Evolutionary conservation across 352 stramenopile species (phyloP).

Genomic region (Phytopythium montanum): DNA sequence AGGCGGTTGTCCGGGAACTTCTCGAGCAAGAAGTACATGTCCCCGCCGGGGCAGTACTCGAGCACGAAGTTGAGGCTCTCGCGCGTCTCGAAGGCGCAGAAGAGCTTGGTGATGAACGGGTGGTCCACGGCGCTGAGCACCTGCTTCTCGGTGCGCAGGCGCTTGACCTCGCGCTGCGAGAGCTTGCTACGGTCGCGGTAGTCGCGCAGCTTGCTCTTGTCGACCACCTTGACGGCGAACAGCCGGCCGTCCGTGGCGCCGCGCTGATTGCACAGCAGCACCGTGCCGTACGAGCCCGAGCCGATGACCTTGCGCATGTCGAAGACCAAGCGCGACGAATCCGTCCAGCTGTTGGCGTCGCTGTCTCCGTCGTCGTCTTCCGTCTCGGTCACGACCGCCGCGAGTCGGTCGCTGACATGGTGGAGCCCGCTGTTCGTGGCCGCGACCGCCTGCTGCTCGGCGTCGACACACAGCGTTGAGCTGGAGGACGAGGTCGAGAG

Average conservation of each 20-base stretch:
- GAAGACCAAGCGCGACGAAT: constrained; percentile 40
- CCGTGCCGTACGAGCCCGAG: constrained; percentile 72
- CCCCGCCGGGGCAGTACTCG: constrained; percentile 97
- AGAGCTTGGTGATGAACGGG: constrained; percentile 97
- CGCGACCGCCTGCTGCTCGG: constrained; percentile 13
- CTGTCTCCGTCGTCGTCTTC: constrained; percentile 12
- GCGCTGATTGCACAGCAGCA: constrained; percentile 56
- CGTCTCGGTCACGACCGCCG: constrained; percentile 14
- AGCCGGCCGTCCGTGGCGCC: constrained; percentile 29
- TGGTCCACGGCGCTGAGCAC: constrained; percentile 95
- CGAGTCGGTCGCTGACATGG: neutral
- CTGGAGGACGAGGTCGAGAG: constrained; percentile 50
- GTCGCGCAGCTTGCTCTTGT: constrained; percentile 61
- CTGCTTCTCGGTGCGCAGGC: constrained; percentile 95
- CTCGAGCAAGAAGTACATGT: constrained; percentile 94
- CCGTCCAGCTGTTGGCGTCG: constrained; percentile 9
- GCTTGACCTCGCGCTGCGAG: constrained; percentile 39
- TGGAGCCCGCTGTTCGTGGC: neutral
- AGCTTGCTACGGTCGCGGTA: constrained; percentile 17
- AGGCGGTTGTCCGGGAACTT: constrained; percentile 92
- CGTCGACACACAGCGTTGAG: constrained; percentile 40
- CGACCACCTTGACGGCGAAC: constrained; percentile 74
- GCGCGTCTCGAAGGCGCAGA: constrained; percentile 89
- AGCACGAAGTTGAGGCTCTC: constrained; percentile 98
- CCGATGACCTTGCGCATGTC: constrained; percentile 75